Evolutionary conservation across 2,329 filamentous ascomycete species (phyloP).

Genomic region (Mollisia scopiformis): DNA sequence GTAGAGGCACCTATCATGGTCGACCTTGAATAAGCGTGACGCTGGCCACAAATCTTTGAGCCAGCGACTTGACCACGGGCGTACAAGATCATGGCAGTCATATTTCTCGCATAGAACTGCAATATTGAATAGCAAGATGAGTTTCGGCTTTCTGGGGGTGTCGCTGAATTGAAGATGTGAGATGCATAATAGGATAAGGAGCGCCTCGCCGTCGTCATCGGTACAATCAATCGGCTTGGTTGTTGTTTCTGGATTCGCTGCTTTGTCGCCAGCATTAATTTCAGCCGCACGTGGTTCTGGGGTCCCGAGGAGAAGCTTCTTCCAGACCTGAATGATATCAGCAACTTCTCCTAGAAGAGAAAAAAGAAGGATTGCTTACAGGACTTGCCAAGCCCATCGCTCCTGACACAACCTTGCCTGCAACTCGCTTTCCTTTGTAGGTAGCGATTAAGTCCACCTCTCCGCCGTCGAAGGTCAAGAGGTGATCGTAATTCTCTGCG

Average conservation of each 20-base stretch:
- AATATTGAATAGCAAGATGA: neutral
- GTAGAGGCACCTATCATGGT: neutral
- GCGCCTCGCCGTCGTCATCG: neutral
- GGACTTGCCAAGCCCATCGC: neutral
- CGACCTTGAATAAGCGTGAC: neutral
- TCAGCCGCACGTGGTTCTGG: too few relatives aligned
- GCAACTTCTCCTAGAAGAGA: too few relatives aligned
- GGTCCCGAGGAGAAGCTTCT: neutral
- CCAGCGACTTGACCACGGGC: neutral
- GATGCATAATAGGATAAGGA: neutral
- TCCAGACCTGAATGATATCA: neutral
- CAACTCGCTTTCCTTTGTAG: neutral
- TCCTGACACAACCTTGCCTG: neutral
- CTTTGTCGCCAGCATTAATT: too few relatives aligned
- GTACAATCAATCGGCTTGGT: neutral
- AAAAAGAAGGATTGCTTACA: too few relatives aligned
- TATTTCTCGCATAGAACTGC: conserved; percentile 5
- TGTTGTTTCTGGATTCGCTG: too few relatives aligned
- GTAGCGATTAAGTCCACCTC: neutral
- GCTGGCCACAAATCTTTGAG: neutral
- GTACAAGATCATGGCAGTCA: neutral
- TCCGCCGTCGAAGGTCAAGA: conserved; percentile 2
- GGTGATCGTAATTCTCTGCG: neutral
- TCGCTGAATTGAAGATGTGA: neutral
- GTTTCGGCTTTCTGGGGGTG: neutral